Evolutionary conservation across 129 eudicot species (phyloP).

Genomic region (Tagetes erecta): DNA sequence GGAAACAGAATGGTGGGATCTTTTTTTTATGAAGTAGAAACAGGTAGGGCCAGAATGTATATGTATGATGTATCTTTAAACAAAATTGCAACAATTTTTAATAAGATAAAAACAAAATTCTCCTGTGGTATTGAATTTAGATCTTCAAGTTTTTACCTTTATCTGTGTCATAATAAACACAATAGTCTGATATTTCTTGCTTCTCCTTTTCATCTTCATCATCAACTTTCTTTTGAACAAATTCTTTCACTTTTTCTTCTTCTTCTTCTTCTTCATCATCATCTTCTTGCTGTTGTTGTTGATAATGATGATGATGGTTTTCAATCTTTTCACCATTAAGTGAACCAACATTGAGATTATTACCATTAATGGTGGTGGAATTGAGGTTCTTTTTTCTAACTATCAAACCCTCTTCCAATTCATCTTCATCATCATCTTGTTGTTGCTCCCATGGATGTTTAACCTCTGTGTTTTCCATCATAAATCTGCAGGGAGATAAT

Average conservation of each 20-base stretch:
- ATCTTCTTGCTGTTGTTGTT: background rate
- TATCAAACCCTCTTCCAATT: conserved; percentile 23
- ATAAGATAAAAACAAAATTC: background rate
- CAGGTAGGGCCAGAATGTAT: conserved; percentile 12
- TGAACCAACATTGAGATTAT: conserved; percentile 4
- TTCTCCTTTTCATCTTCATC: conserved; percentile 15
- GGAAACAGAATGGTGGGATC: background rate
- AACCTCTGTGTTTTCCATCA: conserved; percentile 3
- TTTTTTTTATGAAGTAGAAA: conserved; percentile 11
- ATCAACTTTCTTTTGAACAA: conserved; percentile 15
- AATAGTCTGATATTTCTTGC: conserved; percentile 17
- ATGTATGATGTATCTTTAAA: background rate
- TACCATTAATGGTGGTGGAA: conserved; percentile 9
- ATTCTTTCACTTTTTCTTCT: conserved; percentile 11
- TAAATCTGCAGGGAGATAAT: background rate
- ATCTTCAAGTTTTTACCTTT: conserved; percentile 29
- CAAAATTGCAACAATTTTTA: background rate
- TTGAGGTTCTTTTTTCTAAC: conserved; percentile 21
- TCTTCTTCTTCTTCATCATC: conserved; percentile 3
- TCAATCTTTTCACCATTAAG: background rate
- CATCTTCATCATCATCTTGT: conserved; percentile 16
- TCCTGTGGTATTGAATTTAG: background rate
- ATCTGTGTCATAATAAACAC: conserved; percentile 36
- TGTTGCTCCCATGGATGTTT: conserved; percentile 15
- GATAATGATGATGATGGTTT: background rate